Evolutionary conservation across 2,329 filamentous ascomycete genomes (phyloP).

Genomic region (Sphaerulina musiva): DNA sequence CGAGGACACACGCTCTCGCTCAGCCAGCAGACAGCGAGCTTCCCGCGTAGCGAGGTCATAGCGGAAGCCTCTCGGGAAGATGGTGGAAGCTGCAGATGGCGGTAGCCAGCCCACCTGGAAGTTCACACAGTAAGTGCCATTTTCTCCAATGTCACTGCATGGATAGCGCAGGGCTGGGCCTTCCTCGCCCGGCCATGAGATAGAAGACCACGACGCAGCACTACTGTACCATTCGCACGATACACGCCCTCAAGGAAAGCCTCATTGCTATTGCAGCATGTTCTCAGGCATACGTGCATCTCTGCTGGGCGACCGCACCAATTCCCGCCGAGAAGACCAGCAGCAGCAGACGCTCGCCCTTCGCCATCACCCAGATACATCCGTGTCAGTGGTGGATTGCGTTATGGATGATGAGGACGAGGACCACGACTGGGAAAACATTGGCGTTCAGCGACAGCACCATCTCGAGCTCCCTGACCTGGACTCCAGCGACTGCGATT

Average conservation of each 20-base stretch:
- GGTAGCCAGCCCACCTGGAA: slow-evolving; percentile 92
- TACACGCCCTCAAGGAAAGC: neutral
- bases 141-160: neutral
- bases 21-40: neutral
- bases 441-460: neutral
- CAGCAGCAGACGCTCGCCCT: neutral
- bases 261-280: slow-evolving; percentile 25
- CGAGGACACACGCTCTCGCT: neutral
- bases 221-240: neutral
- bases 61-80: slow-evolving; percentile 47
- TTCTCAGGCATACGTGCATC: slow-evolving; percentile 14
- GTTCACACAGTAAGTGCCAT: slow-evolving; percentile 82
- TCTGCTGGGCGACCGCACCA: slow-evolving; percentile 25
- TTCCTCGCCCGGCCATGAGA: neutral
- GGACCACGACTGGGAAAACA: neutral
- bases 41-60: neutral
- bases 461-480: neutral
- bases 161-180: neutral
- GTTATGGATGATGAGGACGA: slow-evolving; percentile 3
- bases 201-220: neutral
- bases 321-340: slow-evolving; percentile 4
- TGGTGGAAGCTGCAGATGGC: slow-evolving; percentile 85
- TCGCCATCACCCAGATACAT: slow-evolving; percentile 7
- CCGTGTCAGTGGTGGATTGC: neutral
- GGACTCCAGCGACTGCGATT: slow-evolving; percentile 5